A percentile compares a stretch with the other conserved stretches of the same genome.
Conservation (phyloP, 169 alveolate species). For the Eimeria necatrix region DNA sequence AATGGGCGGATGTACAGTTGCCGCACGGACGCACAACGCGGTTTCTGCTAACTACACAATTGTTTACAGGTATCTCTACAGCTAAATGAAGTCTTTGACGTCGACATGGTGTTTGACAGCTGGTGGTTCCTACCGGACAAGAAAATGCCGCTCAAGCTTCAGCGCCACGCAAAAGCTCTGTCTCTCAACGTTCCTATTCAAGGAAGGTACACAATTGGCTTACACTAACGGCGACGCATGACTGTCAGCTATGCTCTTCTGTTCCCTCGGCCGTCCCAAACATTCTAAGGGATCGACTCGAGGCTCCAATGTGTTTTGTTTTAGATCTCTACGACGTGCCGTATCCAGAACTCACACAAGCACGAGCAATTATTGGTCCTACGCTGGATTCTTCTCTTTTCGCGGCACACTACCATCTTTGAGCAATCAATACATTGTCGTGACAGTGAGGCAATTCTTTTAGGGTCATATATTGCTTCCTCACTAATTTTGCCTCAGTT, state of each 20-base stretch:
- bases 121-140: conserved; percentile 85
- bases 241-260: no score
- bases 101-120: conserved; percentile 83
- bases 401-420: conserved; percentile 77
- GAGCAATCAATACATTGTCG: conserved; percentile 71
- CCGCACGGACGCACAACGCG: no score
- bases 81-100: conserved; percentile 84
- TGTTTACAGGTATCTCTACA: conserved; percentile 78
- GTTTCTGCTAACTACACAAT: background rate
- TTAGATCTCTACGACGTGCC: conserved; percentile 9
- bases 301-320: background rate
- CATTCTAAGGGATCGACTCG: background rate
- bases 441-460: conserved; percentile 18
- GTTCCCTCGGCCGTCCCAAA: no score
- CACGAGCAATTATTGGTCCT: conserved; percentile 68
- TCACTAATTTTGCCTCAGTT: background rate
- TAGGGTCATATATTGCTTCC: background rate
- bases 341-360: conserved; percentile 55
- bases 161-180: conserved; percentile 47
- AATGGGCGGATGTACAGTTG: no score
- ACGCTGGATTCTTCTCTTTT: conserved; percentile 71
- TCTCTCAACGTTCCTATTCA: conserved; percentile 68
- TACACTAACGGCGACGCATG: no score
- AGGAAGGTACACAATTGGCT: conserved; percentile 47
- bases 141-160: conserved; percentile 72